Conservation (phyloP, 169 alveolate species). For the Eimeria mitis region DNA sequence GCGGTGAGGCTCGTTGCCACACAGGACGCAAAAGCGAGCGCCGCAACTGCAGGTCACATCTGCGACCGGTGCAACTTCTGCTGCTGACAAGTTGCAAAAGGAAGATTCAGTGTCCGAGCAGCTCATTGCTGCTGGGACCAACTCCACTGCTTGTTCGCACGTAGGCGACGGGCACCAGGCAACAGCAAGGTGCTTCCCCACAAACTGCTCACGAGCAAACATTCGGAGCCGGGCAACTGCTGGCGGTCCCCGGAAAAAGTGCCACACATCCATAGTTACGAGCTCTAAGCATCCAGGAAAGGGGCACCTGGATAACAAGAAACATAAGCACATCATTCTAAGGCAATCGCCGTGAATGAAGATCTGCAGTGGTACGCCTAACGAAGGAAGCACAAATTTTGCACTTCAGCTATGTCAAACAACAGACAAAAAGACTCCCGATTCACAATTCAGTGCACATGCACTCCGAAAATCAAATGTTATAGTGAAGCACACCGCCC, state of each 20-base stretch:
- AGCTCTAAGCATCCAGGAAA: conserved; percentile 52
- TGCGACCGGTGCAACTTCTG: conserved; percentile 34
- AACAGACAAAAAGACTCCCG: neutral
- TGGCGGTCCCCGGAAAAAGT: conserved; percentile 51
- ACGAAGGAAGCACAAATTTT: neutral
- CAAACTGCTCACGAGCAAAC: conserved; percentile 64
- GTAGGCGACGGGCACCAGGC: conserved; percentile 93
- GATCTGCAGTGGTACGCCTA: neutral
- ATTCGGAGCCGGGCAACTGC: conserved; percentile 50
- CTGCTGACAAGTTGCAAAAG: conserved; percentile 28
- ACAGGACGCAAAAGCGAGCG: conserved; percentile 87
- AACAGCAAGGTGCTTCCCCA: conserved; percentile 85
- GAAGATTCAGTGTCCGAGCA: conserved; percentile 19
- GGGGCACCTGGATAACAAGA: conserved; percentile 34
- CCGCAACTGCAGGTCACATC: conserved; percentile 91
- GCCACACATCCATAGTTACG: conserved; percentile 51
- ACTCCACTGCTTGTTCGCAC: conserved; percentile 87
- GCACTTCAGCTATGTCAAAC: neutral
- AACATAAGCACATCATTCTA: neutral
- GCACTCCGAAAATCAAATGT: neutral
- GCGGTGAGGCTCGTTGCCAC: conserved; percentile 90
- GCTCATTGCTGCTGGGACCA: conserved; percentile 61
- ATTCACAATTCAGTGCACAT: neutral
- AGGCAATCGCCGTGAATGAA: neutral
- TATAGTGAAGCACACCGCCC: neutral